phyloP scores from a whole-genome alignment of 228 moss, liverwort and hornwort genomes.

The Sphagnum magellanicum region DNA sequence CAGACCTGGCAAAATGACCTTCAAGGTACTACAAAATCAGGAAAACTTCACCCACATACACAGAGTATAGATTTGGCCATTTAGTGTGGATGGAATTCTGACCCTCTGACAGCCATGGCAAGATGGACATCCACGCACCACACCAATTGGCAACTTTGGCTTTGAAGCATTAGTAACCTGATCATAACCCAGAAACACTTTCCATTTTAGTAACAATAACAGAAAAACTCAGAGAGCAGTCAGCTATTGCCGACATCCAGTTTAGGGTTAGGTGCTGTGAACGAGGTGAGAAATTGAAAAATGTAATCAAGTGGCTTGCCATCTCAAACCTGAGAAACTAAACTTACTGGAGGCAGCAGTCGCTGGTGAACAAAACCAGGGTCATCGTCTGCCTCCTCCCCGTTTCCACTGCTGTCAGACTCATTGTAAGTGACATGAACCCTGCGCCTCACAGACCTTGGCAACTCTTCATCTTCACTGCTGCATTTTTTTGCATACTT shows the following conservation, averaged over 20 bases:
- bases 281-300: too few species aligned
- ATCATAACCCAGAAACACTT: not conserved
- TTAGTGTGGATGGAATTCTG: not conserved
- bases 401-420: not conserved
- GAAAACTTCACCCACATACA: too few species aligned
- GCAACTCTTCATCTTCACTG: constrained; percentile 33
- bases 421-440: constrained; percentile 26
- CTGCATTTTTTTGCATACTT: constrained; percentile 22
- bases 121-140: constrained; percentile 77
- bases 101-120: constrained; percentile 79
- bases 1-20: too few species aligned
- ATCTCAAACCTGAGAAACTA: too few species aligned
- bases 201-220: too few species aligned
- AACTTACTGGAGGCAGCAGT: constrained; percentile 16
- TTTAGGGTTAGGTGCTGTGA: too few species aligned
- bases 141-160: constrained; percentile 65
- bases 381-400: too few species aligned
- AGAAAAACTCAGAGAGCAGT: too few species aligned
- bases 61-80: too few species aligned
- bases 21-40: too few species aligned
- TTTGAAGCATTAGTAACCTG: constrained; percentile 22
- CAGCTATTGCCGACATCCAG: too few species aligned
- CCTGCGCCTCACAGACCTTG: constrained; percentile 22
- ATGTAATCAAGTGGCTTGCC: too few species aligned
- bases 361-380: constrained; percentile 1